Conservation (phyloP, 192 early-diverging fungal species). For the Podila minutissima region DNA sequence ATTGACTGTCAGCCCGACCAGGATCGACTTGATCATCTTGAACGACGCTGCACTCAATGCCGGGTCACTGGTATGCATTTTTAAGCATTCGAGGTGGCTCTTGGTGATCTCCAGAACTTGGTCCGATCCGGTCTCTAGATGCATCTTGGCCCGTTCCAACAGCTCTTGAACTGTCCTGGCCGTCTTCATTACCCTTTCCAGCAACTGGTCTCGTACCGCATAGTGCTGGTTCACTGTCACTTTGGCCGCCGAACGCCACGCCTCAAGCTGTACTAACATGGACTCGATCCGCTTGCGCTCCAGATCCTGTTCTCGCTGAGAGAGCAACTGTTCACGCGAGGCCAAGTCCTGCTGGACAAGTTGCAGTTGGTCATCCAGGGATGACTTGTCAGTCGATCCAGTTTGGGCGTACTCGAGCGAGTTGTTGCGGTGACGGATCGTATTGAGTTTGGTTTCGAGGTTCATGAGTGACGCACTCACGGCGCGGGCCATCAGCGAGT, state of each 20-base stretch:
- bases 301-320: slow-evolving; percentile 33
- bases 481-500: slow-evolving; percentile 61
- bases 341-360: slow-evolving; percentile 38
- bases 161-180: slow-evolving; percentile 41
- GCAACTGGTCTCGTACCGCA: slow-evolving; percentile 33
- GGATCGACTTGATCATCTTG: slow-evolving; percentile 45
- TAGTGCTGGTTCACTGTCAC: slow-evolving; percentile 51
- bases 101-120: slow-evolving; percentile 33
- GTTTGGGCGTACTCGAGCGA: slow-evolving; percentile 26
- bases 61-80: slow-evolving; percentile 22
- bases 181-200: slow-evolving; percentile 46
- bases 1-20: slow-evolving; percentile 39
- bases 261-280: slow-evolving; percentile 34
- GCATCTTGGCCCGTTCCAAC: slow-evolving; percentile 29
- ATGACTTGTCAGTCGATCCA: not conserved
- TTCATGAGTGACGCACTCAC: slow-evolving; percentile 55
- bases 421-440: slow-evolving; percentile 37
- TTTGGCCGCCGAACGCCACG: slow-evolving; percentile 41
- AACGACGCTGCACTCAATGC: slow-evolving; percentile 11
- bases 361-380: slow-evolving; percentile 26
- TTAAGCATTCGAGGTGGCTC: slow-evolving; percentile 36
- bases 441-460: slow-evolving; percentile 50
- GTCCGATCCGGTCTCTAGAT: slow-evolving; percentile 49
- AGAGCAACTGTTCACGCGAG: slow-evolving; percentile 26
- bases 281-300: slow-evolving; percentile 41